Evolutionary conservation across 495 filamentous ascomycete genomes (phyloP), one percentile per base, ranked within the genome.

Genomic region (Neurospora sp.): DNA sequence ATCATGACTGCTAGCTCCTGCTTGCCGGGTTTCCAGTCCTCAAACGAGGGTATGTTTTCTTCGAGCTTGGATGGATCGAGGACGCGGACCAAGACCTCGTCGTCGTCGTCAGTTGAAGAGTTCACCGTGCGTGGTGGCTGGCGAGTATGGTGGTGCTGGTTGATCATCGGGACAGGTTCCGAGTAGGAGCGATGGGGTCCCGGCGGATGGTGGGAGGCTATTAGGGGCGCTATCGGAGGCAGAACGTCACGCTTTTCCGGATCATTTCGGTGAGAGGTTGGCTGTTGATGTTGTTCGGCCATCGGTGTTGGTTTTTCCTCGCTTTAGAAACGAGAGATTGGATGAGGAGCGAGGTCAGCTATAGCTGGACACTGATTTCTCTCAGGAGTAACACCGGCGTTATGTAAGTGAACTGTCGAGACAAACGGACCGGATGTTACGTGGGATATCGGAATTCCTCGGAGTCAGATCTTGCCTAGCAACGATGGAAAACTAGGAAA

Each of bases 1-100:
- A 79, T 69, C 72, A 87, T 83, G 20, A 86, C 79, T 12, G 80
- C 78, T 7, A 76, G 80, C 72, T 83, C 82, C 37, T 81, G 75
- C 39, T 69, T 79, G 10, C 77, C 76, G 0, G 82, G 81, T 59
- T 78, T 75, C 83, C 83, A 83, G 5, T 79, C 74, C 16, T n/a
- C 73, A 69, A 79, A 80, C 12, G 69, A 22, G 1, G 68, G n/a
- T 70, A 69, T 53, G 6, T 72, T 70, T 68, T 69, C n/a, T 16
- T 78, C 78, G 22, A 77, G 69, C 20, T 70, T 68, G 27, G 45
- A 12, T 3, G 53, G 69, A 6, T 76, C 74, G 1, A 70, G 2
- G 14, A 27, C 70, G 6, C 69, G 39, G 27, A 59, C 20, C 1
- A 71, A 71, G 22, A 53, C 61, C 38, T 72, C 45, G 39, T 71